Conservation (phyloP, 2,329 filamentous ascomycete genomes). For the Aureobasidium mangrovei region DNA sequence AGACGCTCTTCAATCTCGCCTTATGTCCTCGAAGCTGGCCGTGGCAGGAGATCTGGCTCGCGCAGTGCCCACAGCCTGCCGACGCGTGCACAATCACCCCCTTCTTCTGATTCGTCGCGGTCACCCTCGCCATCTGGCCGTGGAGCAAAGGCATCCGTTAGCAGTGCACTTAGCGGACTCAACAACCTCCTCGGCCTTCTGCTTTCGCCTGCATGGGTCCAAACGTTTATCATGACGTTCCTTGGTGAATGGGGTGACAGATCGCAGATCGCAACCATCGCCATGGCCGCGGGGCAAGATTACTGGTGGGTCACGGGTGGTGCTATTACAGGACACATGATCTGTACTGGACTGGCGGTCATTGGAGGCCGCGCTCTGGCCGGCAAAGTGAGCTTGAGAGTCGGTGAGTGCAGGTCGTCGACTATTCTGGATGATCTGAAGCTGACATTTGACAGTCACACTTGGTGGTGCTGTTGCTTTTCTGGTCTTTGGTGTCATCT, state of each 20-base stretch:
- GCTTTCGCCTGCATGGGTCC: slow-evolving; percentile 92
- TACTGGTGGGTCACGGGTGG: slow-evolving; percentile 98
- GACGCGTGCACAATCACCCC: slow-evolving; percentile 16
- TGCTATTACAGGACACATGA: slow-evolving; percentile 73
- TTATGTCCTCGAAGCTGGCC: slow-evolving; percentile 72
- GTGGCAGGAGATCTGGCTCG: slow-evolving; percentile 60
- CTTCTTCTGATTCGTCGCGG: slow-evolving; percentile 9
- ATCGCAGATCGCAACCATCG: slow-evolving; percentile 95
- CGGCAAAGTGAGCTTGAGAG: slow-evolving; percentile 85
- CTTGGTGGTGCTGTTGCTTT: slow-evolving; percentile 87
- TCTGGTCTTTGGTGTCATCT: slow-evolving; percentile 83
- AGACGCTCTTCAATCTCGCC: slow-evolving; percentile 57
- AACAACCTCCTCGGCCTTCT: slow-evolving; percentile 81
- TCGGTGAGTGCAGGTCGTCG: slow-evolving; percentile 59
- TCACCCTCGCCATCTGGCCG: slow-evolving; percentile 12
- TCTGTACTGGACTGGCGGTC: slow-evolving; percentile 87
- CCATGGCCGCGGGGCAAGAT: slow-evolving; percentile 96
- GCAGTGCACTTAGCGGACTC: slow-evolving; percentile 53
- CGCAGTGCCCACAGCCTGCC: slow-evolving; percentile 18
- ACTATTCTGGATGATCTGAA: neutral
- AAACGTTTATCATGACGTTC: slow-evolving; percentile 99
- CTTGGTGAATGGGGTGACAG: slow-evolving; percentile 96
- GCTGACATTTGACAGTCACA: slow-evolving; percentile 56
- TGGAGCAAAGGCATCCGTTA: slow-evolving; percentile 34
- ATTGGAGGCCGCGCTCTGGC: slow-evolving; percentile 88